phyloP scores from a whole-genome alignment of 2,329 filamentous ascomycete species.

The Neopestalotiopsis clavispora region DNA sequence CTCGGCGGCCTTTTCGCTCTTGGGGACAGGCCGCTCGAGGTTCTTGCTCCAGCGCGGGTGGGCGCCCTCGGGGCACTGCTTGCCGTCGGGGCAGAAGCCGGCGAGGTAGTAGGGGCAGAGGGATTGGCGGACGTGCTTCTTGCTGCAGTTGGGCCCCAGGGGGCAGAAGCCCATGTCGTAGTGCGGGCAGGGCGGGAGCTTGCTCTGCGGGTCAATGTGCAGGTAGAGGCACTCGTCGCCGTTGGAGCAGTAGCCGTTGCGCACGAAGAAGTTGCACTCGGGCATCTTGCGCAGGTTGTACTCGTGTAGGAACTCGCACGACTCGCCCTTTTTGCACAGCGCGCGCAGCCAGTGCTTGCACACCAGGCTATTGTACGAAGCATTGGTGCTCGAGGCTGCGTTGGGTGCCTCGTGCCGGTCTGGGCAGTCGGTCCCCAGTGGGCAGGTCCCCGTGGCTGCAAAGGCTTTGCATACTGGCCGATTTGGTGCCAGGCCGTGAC shows the following conservation, averaged over 20 bases:
- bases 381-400: slow-evolving; percentile 40
- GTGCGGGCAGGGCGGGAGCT: slow-evolving; percentile 81
- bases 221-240: slow-evolving; percentile 96
- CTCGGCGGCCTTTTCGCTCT: slow-evolving; percentile 64
- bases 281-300: slow-evolving; percentile 99
- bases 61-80: slow-evolving; percentile 76
- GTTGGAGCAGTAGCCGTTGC: slow-evolving; percentile 94
- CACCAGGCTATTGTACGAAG: slow-evolving; percentile 79
- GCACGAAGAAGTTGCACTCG: slow-evolving; percentile 94
- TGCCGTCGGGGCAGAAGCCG: slow-evolving; percentile 89
- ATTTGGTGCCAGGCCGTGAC: slow-evolving; percentile 80
- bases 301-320: slow-evolving; percentile 97
- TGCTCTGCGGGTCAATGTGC: slow-evolving; percentile 83
- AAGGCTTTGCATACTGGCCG: slow-evolving; percentile 86
- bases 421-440: slow-evolving; percentile 80
- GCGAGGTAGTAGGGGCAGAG: slow-evolving; percentile 87
- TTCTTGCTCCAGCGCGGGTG: slow-evolving; percentile 84
- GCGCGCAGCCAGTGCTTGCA: slow-evolving; percentile 99
- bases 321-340: slow-evolving; percentile 95
- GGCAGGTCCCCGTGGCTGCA: slow-evolving; percentile 78
- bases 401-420: slow-evolving; percentile 72
- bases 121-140: slow-evolving; percentile 84
- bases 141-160: slow-evolving; percentile 82
- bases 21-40: slow-evolving; percentile 75
- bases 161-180: slow-evolving; percentile 96